Evolutionary conservation across 2,329 filamentous ascomycete species (phyloP).

Genomic region (Aspergillus fischeri): DNA sequence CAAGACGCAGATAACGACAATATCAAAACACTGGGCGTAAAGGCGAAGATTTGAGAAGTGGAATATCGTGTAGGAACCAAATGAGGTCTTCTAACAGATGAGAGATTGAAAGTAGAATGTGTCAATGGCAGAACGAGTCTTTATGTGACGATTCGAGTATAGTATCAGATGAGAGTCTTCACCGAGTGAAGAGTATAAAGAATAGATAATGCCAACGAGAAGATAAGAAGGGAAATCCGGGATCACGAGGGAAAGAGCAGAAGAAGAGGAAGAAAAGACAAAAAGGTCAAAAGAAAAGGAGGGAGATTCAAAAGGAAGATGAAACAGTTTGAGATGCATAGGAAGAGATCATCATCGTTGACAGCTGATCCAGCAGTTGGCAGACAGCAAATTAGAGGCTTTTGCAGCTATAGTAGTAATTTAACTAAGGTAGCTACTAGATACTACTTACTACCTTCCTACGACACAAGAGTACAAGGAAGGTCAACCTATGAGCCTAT

Average conservation of each 20-base stretch:
- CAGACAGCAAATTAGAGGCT: conserved; percentile 18
- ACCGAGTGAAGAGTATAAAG: not conserved
- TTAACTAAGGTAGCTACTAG: not conserved
- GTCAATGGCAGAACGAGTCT: not conserved
- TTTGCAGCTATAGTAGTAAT: conserved; percentile 6
- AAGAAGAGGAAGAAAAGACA: conserved; percentile 6
- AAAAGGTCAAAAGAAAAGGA: not conserved
- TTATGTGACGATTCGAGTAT: not conserved
- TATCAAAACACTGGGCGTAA: not conserved
- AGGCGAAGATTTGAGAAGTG: not conserved
- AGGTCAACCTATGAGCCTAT: not conserved
- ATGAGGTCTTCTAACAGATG: not conserved
- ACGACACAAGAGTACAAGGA: not conserved
- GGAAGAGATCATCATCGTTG: conserved; percentile 23
- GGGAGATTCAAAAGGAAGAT: conserved; percentile 11
- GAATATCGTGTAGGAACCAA: not conserved
- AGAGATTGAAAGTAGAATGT: not conserved
- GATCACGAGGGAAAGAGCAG: conserved; percentile 10
- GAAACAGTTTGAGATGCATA: conserved; percentile 22
- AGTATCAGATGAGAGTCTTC: not conserved
- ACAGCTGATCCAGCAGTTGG: conserved; percentile 19
- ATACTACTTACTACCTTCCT: not conserved
- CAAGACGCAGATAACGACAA: not conserved
- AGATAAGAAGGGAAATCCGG: conserved; percentile 4
- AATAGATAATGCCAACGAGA: not conserved